A percentile compares a stretch with the other conserved stretches of the same genome.
Evolutionary conservation across 257 asterid species (phyloP).

Genomic region (Jaltomata sinuosa): DNA sequence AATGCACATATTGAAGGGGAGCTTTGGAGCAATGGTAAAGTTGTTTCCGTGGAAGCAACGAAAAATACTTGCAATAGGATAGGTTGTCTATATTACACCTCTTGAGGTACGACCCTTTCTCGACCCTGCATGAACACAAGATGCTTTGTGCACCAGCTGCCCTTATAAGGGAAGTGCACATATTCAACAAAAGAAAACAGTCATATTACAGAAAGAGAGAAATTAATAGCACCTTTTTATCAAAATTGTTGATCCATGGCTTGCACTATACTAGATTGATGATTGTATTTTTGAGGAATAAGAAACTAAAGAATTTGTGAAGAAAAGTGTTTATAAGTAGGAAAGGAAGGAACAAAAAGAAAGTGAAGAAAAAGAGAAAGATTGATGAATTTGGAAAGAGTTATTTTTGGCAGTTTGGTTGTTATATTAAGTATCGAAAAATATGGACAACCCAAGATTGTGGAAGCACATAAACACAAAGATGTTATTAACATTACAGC

Average conservation of each 20-base stretch:
- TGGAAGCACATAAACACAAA: constrained; percentile 5
- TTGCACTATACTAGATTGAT: background rate
- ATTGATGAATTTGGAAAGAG: background rate
- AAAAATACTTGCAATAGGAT: background rate
- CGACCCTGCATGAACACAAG: background rate
- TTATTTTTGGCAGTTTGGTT: background rate
- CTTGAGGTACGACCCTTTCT: background rate
- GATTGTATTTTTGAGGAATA: background rate
- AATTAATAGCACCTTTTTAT: background rate
- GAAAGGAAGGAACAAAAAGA: background rate
- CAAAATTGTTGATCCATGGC: background rate
- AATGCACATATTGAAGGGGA: background rate
- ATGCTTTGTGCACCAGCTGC: background rate
- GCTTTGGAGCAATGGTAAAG: background rate
- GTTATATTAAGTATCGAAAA: background rate
- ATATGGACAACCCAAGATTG: background rate
- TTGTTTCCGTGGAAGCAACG: background rate
- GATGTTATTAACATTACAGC: background rate
- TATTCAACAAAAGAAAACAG: background rate
- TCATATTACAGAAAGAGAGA: background rate
- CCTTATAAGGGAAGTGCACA: background rate
- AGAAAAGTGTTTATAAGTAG: background rate
- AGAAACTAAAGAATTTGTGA: background rate
- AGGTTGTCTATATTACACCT: background rate
- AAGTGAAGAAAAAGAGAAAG: background rate